Base-by-base conservation (phyloP, 805 yeast species). In the Isabelozyma rhagii region DNA sequence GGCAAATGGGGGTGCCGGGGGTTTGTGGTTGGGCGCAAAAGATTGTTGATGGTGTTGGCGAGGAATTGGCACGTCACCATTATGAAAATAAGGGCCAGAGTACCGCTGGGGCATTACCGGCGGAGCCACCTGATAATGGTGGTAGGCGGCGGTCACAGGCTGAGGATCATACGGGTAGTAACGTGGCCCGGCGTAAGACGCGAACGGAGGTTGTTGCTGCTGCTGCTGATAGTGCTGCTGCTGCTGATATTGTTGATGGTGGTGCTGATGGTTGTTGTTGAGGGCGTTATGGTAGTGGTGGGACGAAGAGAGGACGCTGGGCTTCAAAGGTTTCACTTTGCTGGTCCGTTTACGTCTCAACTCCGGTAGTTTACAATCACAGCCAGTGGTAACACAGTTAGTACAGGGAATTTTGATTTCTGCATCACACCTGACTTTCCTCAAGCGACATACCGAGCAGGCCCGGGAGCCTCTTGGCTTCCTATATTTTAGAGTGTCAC, bases 401-500 rank as follows among this genome's bases (percentile, higher is more conserved):
- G 91, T 79, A 58, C 88, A 83, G 0, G 87, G 87, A 59, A 74
- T 72, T 48, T 71, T 78, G 34, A 64, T 63, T 11, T 74, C 48
- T 11, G 48, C 43, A 60, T 84, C 82, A 63, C 90, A 85, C 46
- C 79, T 72, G 28, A 84, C 77, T 60, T 84, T 84, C 60, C 83
- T 83, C 41, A 84, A 73, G 28, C 89, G 76, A 61, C 90, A 84
- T 48, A 81, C 83, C 59, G 84, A 89, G 59, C 90, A 85, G 1
- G 89, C 89, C 45, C 89, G 64, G 2, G 89, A 83, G 1, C 84
- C 88, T 59, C 85, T 84, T 11, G 83, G 72, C 48, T 88, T 59
- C 55, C 82, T 82, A 53, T 60, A 65, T 49, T 64, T 66, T 28
- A 39, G 9, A 9, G 41, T 15, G 17, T 13, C n/a, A 31, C 36